Evolutionary conservation across 2,329 filamentous ascomycete genomes (phyloP).

Genomic region (Lomentospora prolificans): DNA sequence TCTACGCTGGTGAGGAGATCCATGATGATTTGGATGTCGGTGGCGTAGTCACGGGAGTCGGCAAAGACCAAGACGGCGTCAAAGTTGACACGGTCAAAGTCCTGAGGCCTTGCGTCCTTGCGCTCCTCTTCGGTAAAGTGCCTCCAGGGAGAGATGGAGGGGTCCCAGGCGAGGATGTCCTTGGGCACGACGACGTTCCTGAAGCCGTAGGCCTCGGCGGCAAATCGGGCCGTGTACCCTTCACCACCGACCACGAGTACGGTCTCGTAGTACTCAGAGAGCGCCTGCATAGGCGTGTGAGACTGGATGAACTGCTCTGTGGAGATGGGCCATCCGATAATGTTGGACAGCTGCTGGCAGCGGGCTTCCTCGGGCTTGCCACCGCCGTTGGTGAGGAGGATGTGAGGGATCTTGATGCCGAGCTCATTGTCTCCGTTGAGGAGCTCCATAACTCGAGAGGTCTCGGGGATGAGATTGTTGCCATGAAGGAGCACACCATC

Average conservation of each 20-base stretch:
- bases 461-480: constrained; percentile 67
- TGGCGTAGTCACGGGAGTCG: constrained; percentile 90
- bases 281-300: constrained; percentile 60
- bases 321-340: constrained; percentile 41
- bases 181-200: constrained; percentile 73
- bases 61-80: constrained; percentile 92
- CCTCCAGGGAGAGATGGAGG: constrained; percentile 76
- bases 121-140: constrained; percentile 53
- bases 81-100: constrained; percentile 62
- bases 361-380: constrained; percentile 90
- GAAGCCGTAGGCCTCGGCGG: constrained; percentile 52
- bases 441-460: constrained; percentile 60
- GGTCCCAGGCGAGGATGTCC: constrained; percentile 68
- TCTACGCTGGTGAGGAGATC: constrained; percentile 70
- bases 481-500: constrained; percentile 91
- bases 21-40: constrained; percentile 75
- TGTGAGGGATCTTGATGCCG: constrained; percentile 81
- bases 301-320: constrained; percentile 57
- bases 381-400: constrained; percentile 91
- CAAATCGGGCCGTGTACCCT: constrained; percentile 40
- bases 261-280: constrained; percentile 45
- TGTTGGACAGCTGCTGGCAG: constrained; percentile 59
- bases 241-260: constrained; percentile 69
- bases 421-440: constrained; percentile 64
- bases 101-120: constrained; percentile 46